Conservation (phyloP, 1,284 basidiomycete species). For the Volvariella volvacea region DNA sequence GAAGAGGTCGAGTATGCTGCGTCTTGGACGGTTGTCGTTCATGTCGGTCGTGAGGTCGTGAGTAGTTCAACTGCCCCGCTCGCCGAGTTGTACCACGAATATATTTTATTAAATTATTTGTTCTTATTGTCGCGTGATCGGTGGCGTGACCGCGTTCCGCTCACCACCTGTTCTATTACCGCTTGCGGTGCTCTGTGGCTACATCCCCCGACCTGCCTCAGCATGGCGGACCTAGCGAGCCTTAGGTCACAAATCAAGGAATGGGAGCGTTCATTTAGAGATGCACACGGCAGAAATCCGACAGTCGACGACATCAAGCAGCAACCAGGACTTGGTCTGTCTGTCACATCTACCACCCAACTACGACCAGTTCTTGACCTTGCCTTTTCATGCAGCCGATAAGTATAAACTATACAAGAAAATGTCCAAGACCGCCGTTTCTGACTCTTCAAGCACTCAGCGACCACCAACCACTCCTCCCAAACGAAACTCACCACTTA, state of each 20-base stretch:
- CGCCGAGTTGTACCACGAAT: slow-evolving; percentile 4
- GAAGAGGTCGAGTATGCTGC: slow-evolving; percentile 48
- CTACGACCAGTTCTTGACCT: slow-evolving; percentile 15
- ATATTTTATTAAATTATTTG: slow-evolving; percentile 27
- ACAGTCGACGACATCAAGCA: slow-evolving; percentile 75
- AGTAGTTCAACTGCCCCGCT: slow-evolving; percentile 2
- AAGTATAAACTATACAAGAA: slow-evolving; percentile 83
- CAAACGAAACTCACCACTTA: slow-evolving; percentile 27
- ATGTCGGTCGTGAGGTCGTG: slow-evolving; percentile 9
- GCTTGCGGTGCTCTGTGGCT: too few relatives aligned
- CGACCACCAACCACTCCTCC: slow-evolving; percentile 19
- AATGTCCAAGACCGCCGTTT: slow-evolving; percentile 44
- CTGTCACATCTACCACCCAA: slow-evolving; percentile 6
- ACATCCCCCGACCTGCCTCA: too few relatives aligned
- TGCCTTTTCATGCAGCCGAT: slow-evolving; percentile 43
- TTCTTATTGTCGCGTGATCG: slow-evolving; percentile 27
- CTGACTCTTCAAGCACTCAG: slow-evolving; percentile 7
- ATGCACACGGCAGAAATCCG: slow-evolving; percentile 54
- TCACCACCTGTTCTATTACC: slow-evolving; percentile 2
- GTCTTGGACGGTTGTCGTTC: slow-evolving; percentile 23
- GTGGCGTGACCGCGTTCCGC: background rate
- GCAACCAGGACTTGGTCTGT: slow-evolving; percentile 64
- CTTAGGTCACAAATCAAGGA: slow-evolving; percentile 73
- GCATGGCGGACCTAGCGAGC: slow-evolving; percentile 38
- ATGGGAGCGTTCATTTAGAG: slow-evolving; percentile 77